Evolutionary conservation across 805 yeast genomes (phyloP).

Genomic region (Saccharomycopsis microspora): DNA sequence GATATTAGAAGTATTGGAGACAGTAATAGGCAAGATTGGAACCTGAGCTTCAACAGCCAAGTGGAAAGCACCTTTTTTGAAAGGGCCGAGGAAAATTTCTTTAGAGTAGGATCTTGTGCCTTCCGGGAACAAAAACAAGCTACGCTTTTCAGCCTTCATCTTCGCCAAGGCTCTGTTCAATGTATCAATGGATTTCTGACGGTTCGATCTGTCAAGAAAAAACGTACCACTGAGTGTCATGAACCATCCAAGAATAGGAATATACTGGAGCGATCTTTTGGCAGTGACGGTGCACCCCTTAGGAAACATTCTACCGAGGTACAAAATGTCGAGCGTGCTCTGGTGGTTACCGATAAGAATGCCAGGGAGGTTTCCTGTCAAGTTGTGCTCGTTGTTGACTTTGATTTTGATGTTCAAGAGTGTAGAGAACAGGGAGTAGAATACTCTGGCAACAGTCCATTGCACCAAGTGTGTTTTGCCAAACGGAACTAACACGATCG

Average conservation of each 20-base stretch:
- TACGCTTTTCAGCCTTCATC: constrained; percentile 54
- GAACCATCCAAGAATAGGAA: constrained; percentile 96
- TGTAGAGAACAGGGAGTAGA: constrained; percentile 48
- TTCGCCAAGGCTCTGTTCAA: constrained; percentile 56
- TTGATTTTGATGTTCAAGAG: constrained; percentile 61
- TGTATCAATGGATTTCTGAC: constrained; percentile 64
- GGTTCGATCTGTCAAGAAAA: constrained; percentile 74
- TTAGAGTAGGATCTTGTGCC: constrained; percentile 85
- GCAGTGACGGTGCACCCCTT: constrained; percentile 87
- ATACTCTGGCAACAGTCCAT: constrained; percentile 81
- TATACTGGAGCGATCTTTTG: constrained; percentile 67
- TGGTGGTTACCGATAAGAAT: constrained; percentile 84
- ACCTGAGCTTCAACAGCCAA: constrained; percentile 86
- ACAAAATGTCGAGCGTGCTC: constrained; percentile 71
- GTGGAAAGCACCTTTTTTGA: constrained; percentile 97
- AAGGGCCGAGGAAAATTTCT: constrained; percentile 63
- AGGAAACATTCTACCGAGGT: constrained; percentile 79
- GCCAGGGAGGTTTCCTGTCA: constrained; percentile 49
- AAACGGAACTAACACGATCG: constrained; percentile 48
- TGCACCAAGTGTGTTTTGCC: constrained; percentile 79
- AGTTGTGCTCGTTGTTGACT: constrained; percentile 52
- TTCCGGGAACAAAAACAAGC: constrained; percentile 88
- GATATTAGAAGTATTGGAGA: constrained; percentile 72
- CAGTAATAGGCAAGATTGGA: constrained; percentile 83
- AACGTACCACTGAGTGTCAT: constrained; percentile 87